Evolutionary conservation across 2,329 filamentous ascomycete species (phyloP).

Genomic region (Byssochlamys sp.): DNA sequence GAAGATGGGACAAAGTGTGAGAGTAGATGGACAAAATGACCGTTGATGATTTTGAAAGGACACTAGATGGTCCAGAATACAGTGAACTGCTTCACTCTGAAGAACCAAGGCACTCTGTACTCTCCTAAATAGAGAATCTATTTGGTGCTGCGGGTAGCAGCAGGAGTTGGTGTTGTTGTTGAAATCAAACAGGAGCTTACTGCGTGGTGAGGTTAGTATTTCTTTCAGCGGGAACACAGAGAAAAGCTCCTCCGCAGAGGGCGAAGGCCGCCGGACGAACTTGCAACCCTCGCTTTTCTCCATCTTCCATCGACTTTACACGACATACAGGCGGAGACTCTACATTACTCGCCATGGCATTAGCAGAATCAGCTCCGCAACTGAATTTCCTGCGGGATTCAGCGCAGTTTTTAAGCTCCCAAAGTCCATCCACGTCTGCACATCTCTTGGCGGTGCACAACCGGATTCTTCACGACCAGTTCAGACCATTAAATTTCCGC

Average conservation of each 20-base stretch:
- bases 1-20: neutral
- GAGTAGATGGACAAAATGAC: neutral
- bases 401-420: constrained; percentile 20
- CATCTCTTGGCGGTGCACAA: constrained; percentile 32
- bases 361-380: constrained; percentile 12
- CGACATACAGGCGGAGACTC: neutral
- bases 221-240: neutral
- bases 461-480: constrained; percentile 24
- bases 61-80: neutral
- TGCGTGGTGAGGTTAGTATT: neutral
- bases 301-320: neutral
- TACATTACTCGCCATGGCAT: constrained; percentile 11
- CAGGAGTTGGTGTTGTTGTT: neutral
- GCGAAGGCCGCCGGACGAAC: neutral
- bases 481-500: constrained; percentile 20
- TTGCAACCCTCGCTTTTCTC: neutral
- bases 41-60: neutral
- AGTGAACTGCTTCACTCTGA: neutral
- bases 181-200: neutral
- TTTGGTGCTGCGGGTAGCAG: neutral
- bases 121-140: neutral
- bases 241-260: neutral
- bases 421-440: constrained; percentile 32
- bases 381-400: constrained; percentile 31
- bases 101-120: neutral